A percentile compares a stretch with the other conserved stretches of the same genome.
Conservation (phyloP, 768 basidiomycete species). For the Boletus vinaceobasis region DNA sequence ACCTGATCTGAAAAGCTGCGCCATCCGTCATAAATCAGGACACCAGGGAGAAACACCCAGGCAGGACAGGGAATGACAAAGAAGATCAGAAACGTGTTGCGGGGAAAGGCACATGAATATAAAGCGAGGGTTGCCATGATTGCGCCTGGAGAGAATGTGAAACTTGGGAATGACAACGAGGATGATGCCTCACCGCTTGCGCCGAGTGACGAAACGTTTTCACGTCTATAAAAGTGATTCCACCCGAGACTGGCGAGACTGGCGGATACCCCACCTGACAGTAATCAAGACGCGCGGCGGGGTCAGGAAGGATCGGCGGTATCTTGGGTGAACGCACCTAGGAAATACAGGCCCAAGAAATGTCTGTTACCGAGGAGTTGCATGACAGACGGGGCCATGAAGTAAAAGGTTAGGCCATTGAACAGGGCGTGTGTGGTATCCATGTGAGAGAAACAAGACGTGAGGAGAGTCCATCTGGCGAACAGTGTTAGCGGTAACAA, state of each 20-base stretch:
- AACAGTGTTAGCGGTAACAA: neutral
- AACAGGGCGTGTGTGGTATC: conserved; percentile 60
- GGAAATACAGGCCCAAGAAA: conserved; percentile 72
- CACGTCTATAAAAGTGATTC: conserved; percentile 35
- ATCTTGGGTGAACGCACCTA: conserved; percentile 41
- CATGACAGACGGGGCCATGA: conserved; percentile 67
- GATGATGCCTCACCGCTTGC: conserved; percentile 60
- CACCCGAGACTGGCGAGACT: conserved; percentile 49
- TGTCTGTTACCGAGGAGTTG: conserved; percentile 58
- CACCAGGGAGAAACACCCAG: conserved; percentile 66
- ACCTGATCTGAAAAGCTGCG: conserved; percentile 36
- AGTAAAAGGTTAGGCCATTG: conserved; percentile 76
- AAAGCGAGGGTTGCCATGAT: conserved; percentile 69
- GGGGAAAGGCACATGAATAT: conserved; percentile 69
- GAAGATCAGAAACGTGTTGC: conserved; percentile 63
- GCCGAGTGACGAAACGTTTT: conserved; percentile 46
- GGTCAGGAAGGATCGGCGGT: neutral
- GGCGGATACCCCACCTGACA: conserved; percentile 56
- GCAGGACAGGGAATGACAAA: conserved; percentile 78
- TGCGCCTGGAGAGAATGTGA: conserved; percentile 47
- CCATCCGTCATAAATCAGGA: conserved; percentile 40
- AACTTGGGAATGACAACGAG: neutral
- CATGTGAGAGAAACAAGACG: conserved; percentile 69
- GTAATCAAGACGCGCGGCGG: neutral
- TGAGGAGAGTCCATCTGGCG: conserved; percentile 70